These are phyloP conservation scores for Erodium moschatum DNA, from an alignment of 441 rosid genomes.

Conservation along the genomic window DNA sequence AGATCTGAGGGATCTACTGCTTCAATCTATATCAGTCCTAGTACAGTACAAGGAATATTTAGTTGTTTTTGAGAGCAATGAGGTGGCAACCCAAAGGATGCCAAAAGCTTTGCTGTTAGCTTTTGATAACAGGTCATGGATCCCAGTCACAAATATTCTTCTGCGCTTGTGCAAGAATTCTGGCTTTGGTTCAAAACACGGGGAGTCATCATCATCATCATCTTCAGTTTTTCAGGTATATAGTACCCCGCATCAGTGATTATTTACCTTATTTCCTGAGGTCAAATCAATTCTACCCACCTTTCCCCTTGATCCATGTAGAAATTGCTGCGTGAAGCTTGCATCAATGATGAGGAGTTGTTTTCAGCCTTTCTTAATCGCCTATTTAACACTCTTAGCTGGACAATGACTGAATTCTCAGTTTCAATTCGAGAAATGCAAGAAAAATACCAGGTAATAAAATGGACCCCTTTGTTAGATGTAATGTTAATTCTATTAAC, in stretches of 20 bases:
- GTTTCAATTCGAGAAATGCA: slow-evolving; percentile 92
- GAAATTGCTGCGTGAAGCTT: slow-evolving; percentile 77
- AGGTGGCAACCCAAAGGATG: slow-evolving; percentile 67
- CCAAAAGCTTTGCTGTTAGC: slow-evolving; percentile 74
- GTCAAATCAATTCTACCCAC: background rate
- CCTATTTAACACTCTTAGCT: slow-evolving; percentile 87
- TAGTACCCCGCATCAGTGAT: slow-evolving; percentile 13
- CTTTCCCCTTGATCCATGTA: slow-evolving; percentile 24
- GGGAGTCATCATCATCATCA: slow-evolving; percentile 56
- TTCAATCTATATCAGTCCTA: slow-evolving; percentile 87
- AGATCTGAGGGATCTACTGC: slow-evolving; percentile 87
- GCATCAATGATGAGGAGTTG: slow-evolving; percentile 53
- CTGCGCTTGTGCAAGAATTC: slow-evolving; percentile 81
- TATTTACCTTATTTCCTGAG: slow-evolving; percentile 10
- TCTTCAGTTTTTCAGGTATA: slow-evolving; percentile 82
- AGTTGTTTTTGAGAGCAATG: slow-evolving; percentile 79
- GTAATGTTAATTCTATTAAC: background rate
- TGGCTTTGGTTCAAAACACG: slow-evolving; percentile 75
- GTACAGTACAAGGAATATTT: slow-evolving; percentile 84
- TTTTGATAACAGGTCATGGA: slow-evolving; percentile 96
- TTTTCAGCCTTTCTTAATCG: slow-evolving; percentile 90
- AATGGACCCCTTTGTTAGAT: background rate
- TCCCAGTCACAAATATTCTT: slow-evolving; percentile 84
- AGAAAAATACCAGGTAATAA: slow-evolving; percentile 75
- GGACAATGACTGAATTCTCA: slow-evolving; percentile 97